Conservation (phyloP, 345 rosid species). For the Heritiera fomes region DNA sequence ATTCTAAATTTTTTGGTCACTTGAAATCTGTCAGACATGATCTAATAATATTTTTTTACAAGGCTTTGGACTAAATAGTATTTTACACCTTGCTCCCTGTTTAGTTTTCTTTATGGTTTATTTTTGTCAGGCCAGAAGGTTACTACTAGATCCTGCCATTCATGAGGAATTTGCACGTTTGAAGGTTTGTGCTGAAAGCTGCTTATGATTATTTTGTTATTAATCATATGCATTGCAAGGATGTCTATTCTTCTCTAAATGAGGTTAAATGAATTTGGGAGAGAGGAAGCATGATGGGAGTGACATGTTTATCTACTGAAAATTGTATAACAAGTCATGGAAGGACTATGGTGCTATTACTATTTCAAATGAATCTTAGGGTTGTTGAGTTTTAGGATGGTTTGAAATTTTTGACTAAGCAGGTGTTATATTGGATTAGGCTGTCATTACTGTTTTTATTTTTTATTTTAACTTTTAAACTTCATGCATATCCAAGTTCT, state of each 20-base stretch:
- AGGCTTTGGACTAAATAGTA: background rate
- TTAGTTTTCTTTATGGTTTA: conserved; percentile 20
- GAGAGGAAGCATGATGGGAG: background rate
- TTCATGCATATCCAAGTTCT: background rate
- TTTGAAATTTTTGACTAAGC: background rate
- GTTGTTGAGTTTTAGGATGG: background rate
- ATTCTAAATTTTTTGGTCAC: background rate
- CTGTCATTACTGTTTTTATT: background rate
- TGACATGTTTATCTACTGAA: background rate
- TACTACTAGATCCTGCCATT: conserved; percentile 92
- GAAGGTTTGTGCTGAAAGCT: conserved; percentile 57
- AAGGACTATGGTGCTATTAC: background rate
- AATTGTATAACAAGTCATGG: conserved; percentile 1
- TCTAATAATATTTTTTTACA: background rate
- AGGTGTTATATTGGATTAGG: conserved; percentile 1
- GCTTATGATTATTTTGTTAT: background rate
- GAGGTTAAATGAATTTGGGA: conserved; percentile 7
- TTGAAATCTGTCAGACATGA: background rate
- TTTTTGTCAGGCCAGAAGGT: conserved; percentile 74
- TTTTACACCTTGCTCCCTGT: background rate
- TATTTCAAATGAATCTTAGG: background rate
- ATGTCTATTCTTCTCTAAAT: background rate
- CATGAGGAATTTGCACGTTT: conserved; percentile 92
- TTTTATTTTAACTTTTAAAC: background rate
- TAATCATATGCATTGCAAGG: conserved; percentile 11